Evolutionary conservation across 1,139 yeast species (phyloP), one percentile per base, ranked within the genome.

Genomic region (Candida freyschussii): DNA sequence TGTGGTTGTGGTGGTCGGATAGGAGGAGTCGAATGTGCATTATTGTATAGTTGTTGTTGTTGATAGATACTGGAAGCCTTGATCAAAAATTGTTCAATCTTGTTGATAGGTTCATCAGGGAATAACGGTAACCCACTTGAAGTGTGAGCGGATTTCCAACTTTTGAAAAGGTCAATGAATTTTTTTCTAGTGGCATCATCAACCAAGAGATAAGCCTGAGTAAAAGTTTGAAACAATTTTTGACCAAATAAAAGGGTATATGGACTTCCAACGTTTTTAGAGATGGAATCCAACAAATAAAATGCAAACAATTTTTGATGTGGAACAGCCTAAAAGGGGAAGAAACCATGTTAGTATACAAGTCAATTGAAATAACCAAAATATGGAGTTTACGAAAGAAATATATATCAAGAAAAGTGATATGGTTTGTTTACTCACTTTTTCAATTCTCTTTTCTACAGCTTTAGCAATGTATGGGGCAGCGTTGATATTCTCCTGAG

Each of bases 221-320:
- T 77, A 57, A 81, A 91, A 3, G 84, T 63, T 47, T 68, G 73
- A 60, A 69, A 79, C 26, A 86, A 63, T 32, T 78, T 79, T 33
- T 72, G 51, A 6, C 87, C 82, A 53, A 89, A 77, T 39, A 82
- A 60, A 9, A 77, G 67, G 21, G 87, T 84, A 55, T 89, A 91
- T 1, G 97, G 96, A 40, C 78, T 72, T 6, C 96, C 96, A 15
- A 86, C 80, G 48, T 80, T 84, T 59, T 91, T 91, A 59, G 94
- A 83, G 29, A 91, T 82, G n/a, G 96, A 87, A 57, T 91, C 98
- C 37, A 91, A 62, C 30, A 89, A 68, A 55, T 89, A 91, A 45
- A 91, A 67, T 4, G 93, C 78, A 50, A 75, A 91, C 34, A 91
- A 67, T 59, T 91, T 91, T 47, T 85, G 89, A 14, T 74, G 72